Conservation (phyloP, 805 yeast genomes). For the Wickerhamiella dianesei region DNA sequence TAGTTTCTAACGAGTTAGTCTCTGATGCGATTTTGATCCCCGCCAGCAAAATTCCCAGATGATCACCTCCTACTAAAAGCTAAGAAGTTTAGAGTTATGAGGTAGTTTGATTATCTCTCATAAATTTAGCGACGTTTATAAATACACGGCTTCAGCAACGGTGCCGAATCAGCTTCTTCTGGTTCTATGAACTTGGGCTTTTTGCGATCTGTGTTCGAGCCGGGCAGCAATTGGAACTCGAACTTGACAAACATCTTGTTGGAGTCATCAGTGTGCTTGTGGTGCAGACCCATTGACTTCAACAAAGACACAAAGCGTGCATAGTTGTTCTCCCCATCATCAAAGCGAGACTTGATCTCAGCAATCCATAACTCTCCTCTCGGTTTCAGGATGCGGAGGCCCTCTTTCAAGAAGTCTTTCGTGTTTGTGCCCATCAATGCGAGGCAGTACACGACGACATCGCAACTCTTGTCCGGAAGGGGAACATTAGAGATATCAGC, state of each 20-base stretch:
- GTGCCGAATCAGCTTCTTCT: slow-evolving; percentile 28
- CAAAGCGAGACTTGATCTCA: slow-evolving; percentile 84
- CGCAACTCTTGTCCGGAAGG: slow-evolving; percentile 59
- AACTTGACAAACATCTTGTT: slow-evolving; percentile 93
- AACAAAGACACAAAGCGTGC: slow-evolving; percentile 62
- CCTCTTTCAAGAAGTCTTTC: slow-evolving; percentile 81
- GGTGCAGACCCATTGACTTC: slow-evolving; percentile 68
- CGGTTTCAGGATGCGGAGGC: slow-evolving; percentile 72
- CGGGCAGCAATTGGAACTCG: slow-evolving; percentile 65
- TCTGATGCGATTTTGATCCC: too few relatives aligned
- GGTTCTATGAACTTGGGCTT: slow-evolving; percentile 40
- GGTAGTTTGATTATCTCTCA: too few relatives aligned
- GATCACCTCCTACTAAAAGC: too few relatives aligned
- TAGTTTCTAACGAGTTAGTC: background rate
- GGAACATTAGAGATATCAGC: slow-evolving; percentile 93
- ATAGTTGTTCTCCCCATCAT: slow-evolving; percentile 33
- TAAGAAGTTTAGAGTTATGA: too few relatives aligned
- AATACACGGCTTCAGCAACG: slow-evolving; percentile 84
- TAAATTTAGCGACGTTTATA: slow-evolving; percentile 40
- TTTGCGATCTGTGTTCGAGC: slow-evolving; percentile 24
- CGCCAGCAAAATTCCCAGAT: too few relatives aligned
- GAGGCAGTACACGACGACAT: slow-evolving; percentile 83
- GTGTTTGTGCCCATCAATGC: slow-evolving; percentile 97
- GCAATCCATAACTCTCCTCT: slow-evolving; percentile 96
- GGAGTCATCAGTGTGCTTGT: slow-evolving; percentile 68